Evolutionary conservation across 2,329 filamentous ascomycete genomes (phyloP).

Genomic region (Hypoxylon sp.): DNA sequence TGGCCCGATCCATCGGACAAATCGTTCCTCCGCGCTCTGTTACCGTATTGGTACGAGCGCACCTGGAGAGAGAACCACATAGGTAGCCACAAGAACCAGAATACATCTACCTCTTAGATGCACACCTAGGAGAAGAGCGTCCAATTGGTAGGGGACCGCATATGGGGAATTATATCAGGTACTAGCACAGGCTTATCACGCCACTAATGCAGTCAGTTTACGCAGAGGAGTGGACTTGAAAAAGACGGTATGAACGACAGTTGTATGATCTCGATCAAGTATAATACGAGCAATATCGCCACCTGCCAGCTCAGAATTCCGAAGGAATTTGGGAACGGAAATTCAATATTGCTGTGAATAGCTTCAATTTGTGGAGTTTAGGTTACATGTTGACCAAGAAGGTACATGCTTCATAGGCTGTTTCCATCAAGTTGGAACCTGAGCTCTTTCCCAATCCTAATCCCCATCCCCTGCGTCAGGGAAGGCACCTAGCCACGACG

Average conservation of each 20-base stretch:
- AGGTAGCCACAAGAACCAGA: constrained; percentile 20
- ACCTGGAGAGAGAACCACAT: constrained; percentile 21
- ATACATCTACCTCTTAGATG: constrained; percentile 30
- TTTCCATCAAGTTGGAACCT: too few relatives aligned
- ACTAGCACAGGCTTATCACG: constrained; percentile 35
- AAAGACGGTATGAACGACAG: constrained; percentile 37
- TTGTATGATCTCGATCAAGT: constrained; percentile 11
- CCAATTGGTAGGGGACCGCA: constrained; percentile 33
- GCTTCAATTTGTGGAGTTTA: constrained; percentile 26
- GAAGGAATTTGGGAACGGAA: not conserved
- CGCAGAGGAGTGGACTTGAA: constrained; percentile 32
- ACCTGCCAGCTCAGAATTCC: constrained; percentile 14
- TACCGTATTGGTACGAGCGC: constrained; percentile 24
- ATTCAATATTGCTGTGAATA: constrained; percentile 33
- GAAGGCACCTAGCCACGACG: not conserved
- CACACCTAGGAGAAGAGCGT: constrained; percentile 34
- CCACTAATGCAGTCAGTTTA: constrained; percentile 38
- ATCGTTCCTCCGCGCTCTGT: constrained; percentile 27
- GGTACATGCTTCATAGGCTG: not conserved
- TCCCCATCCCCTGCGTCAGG: not conserved
- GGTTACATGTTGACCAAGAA: not conserved
- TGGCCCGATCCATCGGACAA: constrained; percentile 33
- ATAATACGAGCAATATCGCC: constrained; percentile 20
- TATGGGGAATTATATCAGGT: constrained; percentile 34
- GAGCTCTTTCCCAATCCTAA: too few relatives aligned